These are phyloP conservation scores for Cladophialophora chaetospira DNA, from an alignment of 2,329 filamentous ascomycete species.

Conservation along the genomic window DNA sequence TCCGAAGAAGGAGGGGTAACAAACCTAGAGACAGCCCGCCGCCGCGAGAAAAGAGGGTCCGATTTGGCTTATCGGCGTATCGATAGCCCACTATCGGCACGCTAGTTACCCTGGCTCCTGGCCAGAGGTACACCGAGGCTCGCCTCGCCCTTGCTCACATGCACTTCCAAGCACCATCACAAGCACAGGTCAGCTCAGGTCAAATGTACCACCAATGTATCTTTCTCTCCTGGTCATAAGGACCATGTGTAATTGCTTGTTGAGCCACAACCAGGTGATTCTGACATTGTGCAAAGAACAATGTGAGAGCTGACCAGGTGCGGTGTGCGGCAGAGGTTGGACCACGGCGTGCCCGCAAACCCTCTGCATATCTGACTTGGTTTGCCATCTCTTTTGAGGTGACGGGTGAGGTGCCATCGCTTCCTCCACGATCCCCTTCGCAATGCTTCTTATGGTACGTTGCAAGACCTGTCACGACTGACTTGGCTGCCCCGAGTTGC, in stretches of 20 bases:
- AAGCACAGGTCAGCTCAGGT: neutral
- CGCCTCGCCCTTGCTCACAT: no score
- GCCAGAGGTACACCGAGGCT: no score
- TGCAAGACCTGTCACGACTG: neutral
- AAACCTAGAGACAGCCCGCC: neutral
- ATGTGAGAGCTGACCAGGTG: no score
- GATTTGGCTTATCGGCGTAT: conserved; percentile 16
- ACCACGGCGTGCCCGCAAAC: neutral
- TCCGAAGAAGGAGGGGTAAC: neutral
- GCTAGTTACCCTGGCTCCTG: neutral
- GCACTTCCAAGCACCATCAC: no score
- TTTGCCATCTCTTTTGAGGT: neutral
- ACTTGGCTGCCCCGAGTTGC: neutral
- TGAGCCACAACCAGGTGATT: no score
- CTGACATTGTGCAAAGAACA: no score
- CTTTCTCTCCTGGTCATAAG: no score
- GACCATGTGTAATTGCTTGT: no score
- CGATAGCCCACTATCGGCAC: neutral
- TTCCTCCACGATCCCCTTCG: conserved; percentile 1
- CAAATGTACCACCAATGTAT: no score
- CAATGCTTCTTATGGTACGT: conserved; percentile 1
- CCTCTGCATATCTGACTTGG: neutral
- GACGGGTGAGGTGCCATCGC: conserved; percentile 16
- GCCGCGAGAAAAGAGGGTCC: neutral
- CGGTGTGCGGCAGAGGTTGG: no score